Evolutionary conservation across 2,329 filamentous ascomycete species (phyloP).

Genomic region (Fusarium coicis): DNA sequence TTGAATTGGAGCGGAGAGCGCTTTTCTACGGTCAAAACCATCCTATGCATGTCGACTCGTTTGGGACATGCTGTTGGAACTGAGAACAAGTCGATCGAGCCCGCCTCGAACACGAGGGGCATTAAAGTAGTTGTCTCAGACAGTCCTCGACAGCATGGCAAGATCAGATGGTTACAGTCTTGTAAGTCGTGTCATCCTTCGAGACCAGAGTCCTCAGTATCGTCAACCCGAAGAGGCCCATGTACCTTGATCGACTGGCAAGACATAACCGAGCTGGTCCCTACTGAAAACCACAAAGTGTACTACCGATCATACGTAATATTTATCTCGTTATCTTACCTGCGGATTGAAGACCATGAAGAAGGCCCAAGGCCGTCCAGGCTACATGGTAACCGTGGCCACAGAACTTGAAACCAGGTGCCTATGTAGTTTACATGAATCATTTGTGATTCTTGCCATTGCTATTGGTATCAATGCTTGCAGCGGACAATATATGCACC

Average conservation of each 20-base stretch:
- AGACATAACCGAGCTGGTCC: constrained; percentile 35
- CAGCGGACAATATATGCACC: background rate
- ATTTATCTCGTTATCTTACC: background rate
- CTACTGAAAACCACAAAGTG: constrained; percentile 26
- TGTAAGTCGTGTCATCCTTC: background rate
- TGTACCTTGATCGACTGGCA: constrained; percentile 34
- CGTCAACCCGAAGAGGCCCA: constrained; percentile 9
- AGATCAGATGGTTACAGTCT: background rate
- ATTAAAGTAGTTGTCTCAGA: background rate
- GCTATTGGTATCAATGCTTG: constrained; percentile 1
- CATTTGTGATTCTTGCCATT: background rate
- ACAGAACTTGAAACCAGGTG: background rate
- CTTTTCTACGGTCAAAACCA: constrained; percentile 29
- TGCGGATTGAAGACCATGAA: background rate
- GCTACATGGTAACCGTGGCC: background rate
- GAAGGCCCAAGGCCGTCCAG: background rate
- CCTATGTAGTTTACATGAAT: background rate
- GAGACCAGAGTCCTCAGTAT: background rate
- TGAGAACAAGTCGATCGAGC: constrained; percentile 13
- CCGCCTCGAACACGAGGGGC: background rate
- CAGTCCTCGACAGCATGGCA: background rate
- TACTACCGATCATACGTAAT: constrained; percentile 9
- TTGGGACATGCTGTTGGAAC: background rate
- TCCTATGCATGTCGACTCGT: constrained; percentile 16
- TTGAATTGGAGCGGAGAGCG: constrained; percentile 22